Evolutionary conservation across 352 stramenopile species (phyloP).

Genomic region (Globisporangium middletonii): DNA sequence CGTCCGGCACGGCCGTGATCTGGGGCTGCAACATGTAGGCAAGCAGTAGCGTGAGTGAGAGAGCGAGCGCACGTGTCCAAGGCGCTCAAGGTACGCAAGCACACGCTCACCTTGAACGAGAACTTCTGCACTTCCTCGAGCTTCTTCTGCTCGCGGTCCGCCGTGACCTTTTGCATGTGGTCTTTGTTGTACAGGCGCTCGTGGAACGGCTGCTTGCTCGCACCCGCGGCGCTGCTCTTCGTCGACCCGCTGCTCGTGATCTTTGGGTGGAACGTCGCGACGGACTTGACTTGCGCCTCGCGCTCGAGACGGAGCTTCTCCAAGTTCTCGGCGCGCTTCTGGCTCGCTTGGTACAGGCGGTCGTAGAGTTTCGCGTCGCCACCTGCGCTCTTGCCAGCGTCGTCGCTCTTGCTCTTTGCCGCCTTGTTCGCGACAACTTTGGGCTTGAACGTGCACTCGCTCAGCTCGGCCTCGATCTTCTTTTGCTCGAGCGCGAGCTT

Average conservation of each 20-base stretch:
- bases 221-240: conserved; percentile 5
- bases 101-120: conserved; percentile 60
- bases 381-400: conserved; percentile 12
- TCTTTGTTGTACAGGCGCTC: conserved; percentile 78
- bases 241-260: conserved; percentile 18
- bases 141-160: conserved; percentile 65
- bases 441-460: conserved; percentile 62
- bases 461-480: conserved; percentile 59
- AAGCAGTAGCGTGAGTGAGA: conserved; percentile 1
- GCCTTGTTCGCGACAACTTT: conserved; percentile 44
- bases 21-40: conserved; percentile 29
- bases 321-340: conserved; percentile 50
- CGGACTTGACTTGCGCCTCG: conserved; percentile 51
- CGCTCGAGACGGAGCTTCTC: conserved; percentile 61
- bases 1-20: conserved; percentile 44
- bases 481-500: conserved; percentile 63
- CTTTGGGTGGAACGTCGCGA: conserved; percentile 62
- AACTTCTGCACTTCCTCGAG: conserved; percentile 65
- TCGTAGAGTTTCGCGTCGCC: conserved; percentile 40
- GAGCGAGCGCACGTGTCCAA: conserved; percentile 9
- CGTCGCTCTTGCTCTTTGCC: conserved; percentile 24
- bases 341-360: conserved; percentile 61
- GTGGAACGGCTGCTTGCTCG: conserved; percentile 59
- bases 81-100: background rate
- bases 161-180: conserved; percentile 53